Conservation (phyloP, 208 protist species). For the Naegleria gruberi region DNA sequence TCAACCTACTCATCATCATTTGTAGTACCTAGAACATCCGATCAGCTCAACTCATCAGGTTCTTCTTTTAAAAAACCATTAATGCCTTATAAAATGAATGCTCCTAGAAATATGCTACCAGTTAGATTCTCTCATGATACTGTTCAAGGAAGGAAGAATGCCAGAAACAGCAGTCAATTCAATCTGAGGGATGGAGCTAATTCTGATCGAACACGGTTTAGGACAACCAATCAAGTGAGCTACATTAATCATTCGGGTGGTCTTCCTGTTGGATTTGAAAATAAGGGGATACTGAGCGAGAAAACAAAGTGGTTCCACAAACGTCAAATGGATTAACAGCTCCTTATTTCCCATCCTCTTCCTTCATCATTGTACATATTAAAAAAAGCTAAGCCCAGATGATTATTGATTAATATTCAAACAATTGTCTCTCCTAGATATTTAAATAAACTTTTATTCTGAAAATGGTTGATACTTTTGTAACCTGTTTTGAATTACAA, state of each 20-base stretch:
- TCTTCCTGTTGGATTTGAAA: not conserved
- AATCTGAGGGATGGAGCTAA: not conserved
- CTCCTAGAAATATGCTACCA: not conserved
- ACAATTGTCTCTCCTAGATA: too few relatives aligned
- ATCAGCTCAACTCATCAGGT: not conserved
- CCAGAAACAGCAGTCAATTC: not conserved
- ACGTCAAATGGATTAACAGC: not conserved
- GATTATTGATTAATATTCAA: too few relatives aligned
- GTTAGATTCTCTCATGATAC: not conserved
- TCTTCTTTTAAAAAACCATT: not conserved
- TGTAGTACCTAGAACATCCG: not conserved
- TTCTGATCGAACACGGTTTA: not conserved
- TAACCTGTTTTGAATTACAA: too few relatives aligned
- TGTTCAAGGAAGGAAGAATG: not conserved
- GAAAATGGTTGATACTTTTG: too few relatives aligned
- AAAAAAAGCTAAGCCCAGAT: too few relatives aligned
- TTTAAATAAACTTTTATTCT: too few relatives aligned
- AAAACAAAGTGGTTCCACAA: not conserved
- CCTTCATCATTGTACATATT: too few relatives aligned
- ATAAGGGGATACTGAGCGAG: not conserved
- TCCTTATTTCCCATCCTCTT: not conserved
- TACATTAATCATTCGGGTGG: not conserved
- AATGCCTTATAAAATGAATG: not conserved
- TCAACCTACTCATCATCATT: not conserved
- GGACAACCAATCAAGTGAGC: not conserved